Evolutionary conservation across 2,329 filamentous ascomycete species (phyloP).

Genomic region (Truncatella angustata): DNA sequence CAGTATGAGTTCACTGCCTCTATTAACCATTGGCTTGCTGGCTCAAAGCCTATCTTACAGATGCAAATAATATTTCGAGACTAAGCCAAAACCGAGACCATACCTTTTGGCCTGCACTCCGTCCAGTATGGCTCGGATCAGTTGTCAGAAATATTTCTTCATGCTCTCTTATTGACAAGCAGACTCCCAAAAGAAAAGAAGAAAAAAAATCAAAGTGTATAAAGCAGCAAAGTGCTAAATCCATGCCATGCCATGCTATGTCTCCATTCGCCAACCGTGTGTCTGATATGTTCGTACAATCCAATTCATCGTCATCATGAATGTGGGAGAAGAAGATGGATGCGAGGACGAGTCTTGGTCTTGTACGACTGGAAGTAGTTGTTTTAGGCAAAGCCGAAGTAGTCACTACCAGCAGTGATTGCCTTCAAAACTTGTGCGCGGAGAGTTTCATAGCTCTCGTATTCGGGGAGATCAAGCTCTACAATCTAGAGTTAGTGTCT

Average conservation of each 20-base stretch:
- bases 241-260: conserved; percentile 8
- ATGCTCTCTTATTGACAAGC: not conserved
- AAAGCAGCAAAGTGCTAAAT: not conserved
- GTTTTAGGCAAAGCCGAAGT: conserved; percentile 88
- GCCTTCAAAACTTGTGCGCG: conserved; percentile 88
- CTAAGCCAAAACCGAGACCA: not conserved
- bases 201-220: not conserved
- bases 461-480: conserved; percentile 98
- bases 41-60: conserved; percentile 5
- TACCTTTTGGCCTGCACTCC: conserved; percentile 29
- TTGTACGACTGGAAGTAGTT: not conserved
- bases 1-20: not conserved
- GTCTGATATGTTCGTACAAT: conserved; percentile 10
- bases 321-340: not conserved
- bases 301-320: conserved; percentile 11
- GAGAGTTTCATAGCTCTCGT: conserved; percentile 91
- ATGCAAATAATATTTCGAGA: not conserved
- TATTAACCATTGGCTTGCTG: conserved; percentile 1
- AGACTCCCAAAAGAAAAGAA: conserved; percentile 10
- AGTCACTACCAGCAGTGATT: conserved; percentile 97
- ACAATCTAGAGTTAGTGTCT: conserved; percentile 32
- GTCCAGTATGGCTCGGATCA: not conserved
- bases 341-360: not conserved
- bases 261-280: conserved; percentile 7
- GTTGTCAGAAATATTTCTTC: no score